phyloP scores from a whole-genome alignment of 2,329 filamentous ascomycete genomes.

The Arthroderma sp. region DNA sequence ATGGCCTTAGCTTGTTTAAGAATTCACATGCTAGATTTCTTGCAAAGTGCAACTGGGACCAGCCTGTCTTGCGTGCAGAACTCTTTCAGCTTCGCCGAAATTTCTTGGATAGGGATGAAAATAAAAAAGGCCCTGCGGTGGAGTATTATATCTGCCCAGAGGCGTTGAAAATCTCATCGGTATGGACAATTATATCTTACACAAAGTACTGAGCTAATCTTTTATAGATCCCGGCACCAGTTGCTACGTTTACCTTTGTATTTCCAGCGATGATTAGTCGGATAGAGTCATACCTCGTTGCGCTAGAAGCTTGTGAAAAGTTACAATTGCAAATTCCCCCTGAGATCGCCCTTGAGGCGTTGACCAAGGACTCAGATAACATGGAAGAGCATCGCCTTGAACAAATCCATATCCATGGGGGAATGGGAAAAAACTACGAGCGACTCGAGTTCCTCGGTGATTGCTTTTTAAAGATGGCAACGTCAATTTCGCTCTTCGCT shows the following conservation, averaged over 20 bases:
- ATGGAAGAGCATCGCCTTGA: constrained; percentile 58
- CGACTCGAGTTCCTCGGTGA: constrained; percentile 88
- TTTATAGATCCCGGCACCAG: constrained; percentile 50
- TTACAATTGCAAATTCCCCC: constrained; percentile 55
- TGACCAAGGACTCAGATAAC: constrained; percentile 88
- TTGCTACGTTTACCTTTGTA: constrained; percentile 61
- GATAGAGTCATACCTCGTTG: constrained; percentile 69
- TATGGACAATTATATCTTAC: constrained; percentile 37
- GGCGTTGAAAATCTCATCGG: constrained; percentile 61
- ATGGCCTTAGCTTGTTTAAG: constrained; percentile 63
- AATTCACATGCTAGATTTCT: constrained; percentile 43
- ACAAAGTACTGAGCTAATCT: background rate
- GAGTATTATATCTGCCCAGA: constrained; percentile 63
- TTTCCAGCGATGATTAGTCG: constrained; percentile 78
- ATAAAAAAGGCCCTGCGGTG: constrained; percentile 36
- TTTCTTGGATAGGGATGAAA: constrained; percentile 56
- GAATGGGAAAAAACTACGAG: constrained; percentile 93
- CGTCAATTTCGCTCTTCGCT: constrained; percentile 74
- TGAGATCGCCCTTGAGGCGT: constrained; percentile 66
- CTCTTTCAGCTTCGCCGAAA: constrained; percentile 69
- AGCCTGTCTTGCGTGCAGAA: constrained; percentile 70
- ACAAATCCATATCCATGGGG: constrained; percentile 61
- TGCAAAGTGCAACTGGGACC: constrained; percentile 48
- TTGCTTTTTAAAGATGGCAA: constrained; percentile 89
- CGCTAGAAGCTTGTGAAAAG: constrained; percentile 57